Evolutionary conservation across 257 asterid species (phyloP).

Genomic region (Sherardia arvensis): DNA sequence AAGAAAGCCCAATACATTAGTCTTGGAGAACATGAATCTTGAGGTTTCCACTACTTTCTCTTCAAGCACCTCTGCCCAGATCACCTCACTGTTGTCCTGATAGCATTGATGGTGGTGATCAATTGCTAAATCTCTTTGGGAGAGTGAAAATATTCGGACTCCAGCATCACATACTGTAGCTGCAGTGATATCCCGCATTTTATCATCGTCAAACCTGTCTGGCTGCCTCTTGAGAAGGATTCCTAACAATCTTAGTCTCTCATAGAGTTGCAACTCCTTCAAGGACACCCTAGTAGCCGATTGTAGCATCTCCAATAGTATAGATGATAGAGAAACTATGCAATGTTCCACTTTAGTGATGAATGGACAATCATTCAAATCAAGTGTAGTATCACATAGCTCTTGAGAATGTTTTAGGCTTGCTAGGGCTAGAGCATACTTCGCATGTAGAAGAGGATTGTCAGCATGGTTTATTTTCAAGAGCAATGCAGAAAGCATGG

Average conservation of each 20-base stretch:
- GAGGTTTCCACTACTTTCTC: too few relatives aligned
- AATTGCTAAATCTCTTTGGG: not conserved
- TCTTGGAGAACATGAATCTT: too few relatives aligned
- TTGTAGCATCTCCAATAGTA: not conserved
- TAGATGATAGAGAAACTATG: not conserved
- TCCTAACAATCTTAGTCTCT: not conserved
- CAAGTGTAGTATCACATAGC: too few relatives aligned
- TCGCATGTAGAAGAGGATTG: too few relatives aligned
- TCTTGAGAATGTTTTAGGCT: too few relatives aligned
- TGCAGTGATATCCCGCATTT: not conserved
- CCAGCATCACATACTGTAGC: not conserved
- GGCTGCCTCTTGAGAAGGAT: too few relatives aligned
- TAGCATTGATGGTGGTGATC: not conserved
- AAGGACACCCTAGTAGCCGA: not conserved
- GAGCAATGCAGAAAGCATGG: too few relatives aligned
- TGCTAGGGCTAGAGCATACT: too few relatives aligned
- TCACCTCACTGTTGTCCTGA: not conserved
- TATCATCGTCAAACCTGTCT: not conserved
- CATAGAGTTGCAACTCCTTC: not conserved
- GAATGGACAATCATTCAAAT: too few relatives aligned
- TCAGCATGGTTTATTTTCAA: too few relatives aligned
- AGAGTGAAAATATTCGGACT: not conserved
- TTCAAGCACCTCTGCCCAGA: not conserved
- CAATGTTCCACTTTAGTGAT: not conserved
- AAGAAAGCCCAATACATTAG: too few relatives aligned